A percentile compares a stretch with the other conserved stretches of the same genome.
Conservation (phyloP, 805 yeast species). For the Maudiozyma bulderi region DNA sequence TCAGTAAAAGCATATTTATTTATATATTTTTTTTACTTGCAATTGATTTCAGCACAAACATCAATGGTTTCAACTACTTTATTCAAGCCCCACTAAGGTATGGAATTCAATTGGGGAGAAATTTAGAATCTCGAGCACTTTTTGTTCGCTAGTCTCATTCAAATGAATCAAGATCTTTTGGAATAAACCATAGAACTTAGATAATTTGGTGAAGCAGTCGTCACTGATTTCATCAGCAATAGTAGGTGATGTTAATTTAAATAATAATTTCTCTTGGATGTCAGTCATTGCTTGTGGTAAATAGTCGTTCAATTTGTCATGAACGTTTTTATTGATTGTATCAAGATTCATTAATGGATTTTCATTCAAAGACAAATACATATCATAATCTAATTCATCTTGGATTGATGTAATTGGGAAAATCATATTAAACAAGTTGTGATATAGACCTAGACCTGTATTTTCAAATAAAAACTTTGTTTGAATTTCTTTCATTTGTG, state of each 20-base stretch:
- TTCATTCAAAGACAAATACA: conserved; percentile 57
- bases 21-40: too few relatives aligned
- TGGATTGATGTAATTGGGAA: conserved; percentile 44
- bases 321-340: conserved; percentile 37
- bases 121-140: conserved; percentile 17
- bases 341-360: conserved; percentile 40
- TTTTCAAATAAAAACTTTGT: conserved; percentile 39
- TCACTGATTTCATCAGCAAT: conserved; percentile 47
- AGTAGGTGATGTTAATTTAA: conserved; percentile 54
- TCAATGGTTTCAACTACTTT: not conserved
- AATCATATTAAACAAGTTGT: conserved; percentile 62
- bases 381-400: conserved; percentile 48
- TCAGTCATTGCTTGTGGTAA: conserved; percentile 56
- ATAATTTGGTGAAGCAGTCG: conserved; percentile 40
- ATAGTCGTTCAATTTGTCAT: conserved; percentile 32
- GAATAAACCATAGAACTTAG: conserved; percentile 32
- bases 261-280: conserved; percentile 43
- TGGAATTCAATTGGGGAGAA: conserved; percentile 42
- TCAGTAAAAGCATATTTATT: not conserved
- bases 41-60: not conserved
- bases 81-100: conserved; percentile 48
- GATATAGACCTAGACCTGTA: conserved; percentile 49
- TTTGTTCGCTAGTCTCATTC: conserved; percentile 12
- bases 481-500: conserved; percentile 36
- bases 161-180: conserved; percentile 29